phyloP scores from a whole-genome alignment of 257 asterid species.

The Solanum dulcamara region DNA sequence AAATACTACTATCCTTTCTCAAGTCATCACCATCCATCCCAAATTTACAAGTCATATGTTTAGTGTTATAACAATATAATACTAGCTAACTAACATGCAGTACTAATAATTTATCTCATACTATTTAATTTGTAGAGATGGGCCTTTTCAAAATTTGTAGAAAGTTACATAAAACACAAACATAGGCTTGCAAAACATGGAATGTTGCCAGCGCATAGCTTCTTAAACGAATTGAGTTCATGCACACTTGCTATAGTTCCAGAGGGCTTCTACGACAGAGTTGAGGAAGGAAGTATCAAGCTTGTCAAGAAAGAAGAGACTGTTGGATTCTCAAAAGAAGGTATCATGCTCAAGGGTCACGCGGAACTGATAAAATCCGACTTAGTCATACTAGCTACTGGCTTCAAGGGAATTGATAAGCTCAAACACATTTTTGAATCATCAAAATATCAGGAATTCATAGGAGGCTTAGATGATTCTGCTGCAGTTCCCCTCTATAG shows the following conservation, averaged over 20 bases:
- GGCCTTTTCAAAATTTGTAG: slow-evolving; percentile 26
- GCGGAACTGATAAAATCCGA: slow-evolving; percentile 16
- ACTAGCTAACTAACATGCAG: too few species aligned
- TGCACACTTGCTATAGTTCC: slow-evolving; percentile 23
- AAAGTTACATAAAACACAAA: slow-evolving; percentile 17
- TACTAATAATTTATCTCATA: too few species aligned
- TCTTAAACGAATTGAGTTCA: slow-evolving; percentile 22
- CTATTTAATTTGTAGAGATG: slow-evolving; percentile 20
- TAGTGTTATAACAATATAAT: too few species aligned
- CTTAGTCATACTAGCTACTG: slow-evolving; percentile 35
- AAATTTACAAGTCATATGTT: too few species aligned
- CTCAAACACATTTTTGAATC: slow-evolving; percentile 23
- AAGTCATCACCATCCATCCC: neutral
- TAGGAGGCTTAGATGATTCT: slow-evolving; percentile 6
- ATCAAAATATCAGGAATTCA: slow-evolving; percentile 7
- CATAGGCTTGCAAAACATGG: slow-evolving; percentile 19
- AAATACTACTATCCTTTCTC: neutral
- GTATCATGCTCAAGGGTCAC: slow-evolving; percentile 17
- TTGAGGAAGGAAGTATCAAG: slow-evolving; percentile 40
- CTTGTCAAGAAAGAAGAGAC: slow-evolving; percentile 13
- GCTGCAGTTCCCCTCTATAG: slow-evolving; percentile 27
- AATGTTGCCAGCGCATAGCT: slow-evolving; percentile 34
- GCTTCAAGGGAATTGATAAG: slow-evolving; percentile 30
- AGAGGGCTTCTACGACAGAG: slow-evolving; percentile 32
- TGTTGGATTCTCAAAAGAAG: slow-evolving; percentile 24